Percentiles rank a stretch among this genome's conserved stretches.
Evolutionary conservation across 331 rosid species (phyloP).

Genomic region (Dryas integrifolia): DNA sequence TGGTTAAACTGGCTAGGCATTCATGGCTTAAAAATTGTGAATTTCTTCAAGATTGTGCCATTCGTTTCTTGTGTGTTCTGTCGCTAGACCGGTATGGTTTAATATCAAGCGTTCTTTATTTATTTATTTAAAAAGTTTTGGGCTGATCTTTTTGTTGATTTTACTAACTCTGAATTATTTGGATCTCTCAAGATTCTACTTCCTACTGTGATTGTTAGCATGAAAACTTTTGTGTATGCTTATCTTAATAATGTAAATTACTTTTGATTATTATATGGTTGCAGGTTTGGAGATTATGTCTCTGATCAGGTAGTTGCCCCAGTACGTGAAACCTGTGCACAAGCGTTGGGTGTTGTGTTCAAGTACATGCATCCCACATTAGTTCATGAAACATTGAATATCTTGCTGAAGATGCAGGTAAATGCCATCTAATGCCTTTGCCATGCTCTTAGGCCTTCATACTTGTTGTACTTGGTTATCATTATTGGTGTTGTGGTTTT

Average conservation of each 20-base stretch:
- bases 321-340: conserved; percentile 98
- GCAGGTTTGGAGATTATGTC: conserved; percentile 97
- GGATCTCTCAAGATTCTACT: not conserved
- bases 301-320: conserved; percentile 99
- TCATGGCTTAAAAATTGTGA: conserved; percentile 83
- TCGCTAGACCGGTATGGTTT: conserved; percentile 82
- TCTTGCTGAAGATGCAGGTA: conserved; percentile 98
- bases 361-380: conserved; percentile 90
- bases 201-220: not conserved
- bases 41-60: conserved; percentile 91
- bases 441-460: conserved; percentile 19
- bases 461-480: not conserved
- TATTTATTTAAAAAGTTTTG: not conserved
- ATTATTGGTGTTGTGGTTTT: conserved; percentile 19
- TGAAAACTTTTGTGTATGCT: conserved; percentile 8
- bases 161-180: not conserved
- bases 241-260: conserved; percentile 1
- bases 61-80: conserved; percentile 85
- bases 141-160: conserved; percentile 12
- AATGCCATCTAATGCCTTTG: conserved; percentile 33
- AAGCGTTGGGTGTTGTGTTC: conserved; percentile 88
- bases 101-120: conserved; percentile 7
- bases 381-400: conserved; percentile 73
- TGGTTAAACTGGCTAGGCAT: conserved; percentile 76
- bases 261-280: conserved; percentile 32